Percentiles rank a stretch among this genome's conserved stretches.
Evolutionary conservation across 2,329 filamentous ascomycete species (phyloP).

Genomic region (Thielaviopsis populi): DNA sequence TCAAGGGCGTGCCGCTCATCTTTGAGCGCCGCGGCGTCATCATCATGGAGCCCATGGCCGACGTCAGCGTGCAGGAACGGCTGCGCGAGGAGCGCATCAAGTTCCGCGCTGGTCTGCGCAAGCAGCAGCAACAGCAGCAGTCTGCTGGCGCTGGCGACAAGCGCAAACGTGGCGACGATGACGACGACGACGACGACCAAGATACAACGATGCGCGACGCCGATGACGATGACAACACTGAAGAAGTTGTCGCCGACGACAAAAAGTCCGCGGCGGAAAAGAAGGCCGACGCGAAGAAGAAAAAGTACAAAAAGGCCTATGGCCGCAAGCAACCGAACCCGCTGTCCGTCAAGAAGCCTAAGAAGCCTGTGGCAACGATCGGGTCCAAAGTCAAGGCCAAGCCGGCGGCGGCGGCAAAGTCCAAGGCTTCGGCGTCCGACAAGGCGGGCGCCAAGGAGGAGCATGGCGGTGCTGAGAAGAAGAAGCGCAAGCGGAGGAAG

Average conservation of each 20-base stretch:
- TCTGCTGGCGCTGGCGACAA: constrained; percentile 27
- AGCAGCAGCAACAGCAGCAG: constrained; percentile 25
- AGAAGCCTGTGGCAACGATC: constrained; percentile 12
- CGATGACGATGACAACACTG: constrained; percentile 23
- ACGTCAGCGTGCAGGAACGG: constrained; percentile 45
- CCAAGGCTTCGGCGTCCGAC: neutral
- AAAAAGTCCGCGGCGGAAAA: constrained; percentile 14
- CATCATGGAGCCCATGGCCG: constrained; percentile 56
- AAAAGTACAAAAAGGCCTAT: constrained; percentile 42
- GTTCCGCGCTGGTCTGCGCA: constrained; percentile 54
- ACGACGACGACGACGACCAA: constrained; percentile 24
- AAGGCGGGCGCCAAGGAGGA: constrained; percentile 3
- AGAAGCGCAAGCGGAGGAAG: constrained; percentile 18
- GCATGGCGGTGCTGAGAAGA: constrained; percentile 16
- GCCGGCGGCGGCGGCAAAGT: neutral
- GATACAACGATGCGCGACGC: neutral
- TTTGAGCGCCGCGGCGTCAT: constrained; percentile 70
- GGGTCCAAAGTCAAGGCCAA: constrained; percentile 20
- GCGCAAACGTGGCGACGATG: constrained; percentile 36
- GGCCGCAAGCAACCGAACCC: constrained; percentile 59
- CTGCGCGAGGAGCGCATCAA: constrained; percentile 58
- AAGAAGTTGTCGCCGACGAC: neutral
- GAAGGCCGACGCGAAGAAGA: constrained; percentile 21
- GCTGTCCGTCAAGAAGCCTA: constrained; percentile 48
- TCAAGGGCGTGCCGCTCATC: constrained; percentile 59